Evolutionary conservation across 1,139 yeast species (phyloP), one percentile per base, ranked within the genome.

Genomic region (Spencermartinsiella ligniputridi): DNA sequence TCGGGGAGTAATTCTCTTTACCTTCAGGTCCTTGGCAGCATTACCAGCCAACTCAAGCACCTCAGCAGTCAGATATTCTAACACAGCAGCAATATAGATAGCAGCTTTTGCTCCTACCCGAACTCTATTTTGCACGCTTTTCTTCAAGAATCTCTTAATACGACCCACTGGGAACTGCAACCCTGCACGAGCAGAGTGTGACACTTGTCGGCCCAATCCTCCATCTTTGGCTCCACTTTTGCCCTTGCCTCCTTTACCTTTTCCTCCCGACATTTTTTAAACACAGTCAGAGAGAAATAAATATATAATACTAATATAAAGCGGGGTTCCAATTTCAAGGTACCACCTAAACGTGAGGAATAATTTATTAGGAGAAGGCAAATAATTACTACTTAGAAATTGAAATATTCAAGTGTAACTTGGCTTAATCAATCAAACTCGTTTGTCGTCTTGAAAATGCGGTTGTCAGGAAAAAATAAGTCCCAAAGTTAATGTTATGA

Each of bases 71-170:
- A 92, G 77, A 70, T 92, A 92, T 69, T 92, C 99, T 63, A 92
- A 76, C 42, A 92, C 98, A 3, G 98, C 97, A 47, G 99, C 90
- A 61, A 92, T 77, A 69, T 90, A 92, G 55, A 92, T 92, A 54
- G 98, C 97, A 40, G 97, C 94, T 68, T 92, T 92, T 39, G 97
- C 90, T 42, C 98, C 98, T 33, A 92, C 97, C 67, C 99, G 83
- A 60, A 89, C 83, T 65, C 87, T 89, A 69, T 87, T 87, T 64
- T 89, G 96, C 24, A 96, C 96, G 51, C 82, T 83, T 66, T 77
- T 83, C 75, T 92, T 92, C 69, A 92, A 76, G 64, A 89, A 92
- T 69, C 98, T 80, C 79, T 92, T 89, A 61, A 92, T 89, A 79
- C 99, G 88, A 44, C 99, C 99, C 29, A 94, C 98, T 40, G 99